Base-by-base conservation (phyloP, 176 grass and related monocot species). In the Zea mays region DNA sequence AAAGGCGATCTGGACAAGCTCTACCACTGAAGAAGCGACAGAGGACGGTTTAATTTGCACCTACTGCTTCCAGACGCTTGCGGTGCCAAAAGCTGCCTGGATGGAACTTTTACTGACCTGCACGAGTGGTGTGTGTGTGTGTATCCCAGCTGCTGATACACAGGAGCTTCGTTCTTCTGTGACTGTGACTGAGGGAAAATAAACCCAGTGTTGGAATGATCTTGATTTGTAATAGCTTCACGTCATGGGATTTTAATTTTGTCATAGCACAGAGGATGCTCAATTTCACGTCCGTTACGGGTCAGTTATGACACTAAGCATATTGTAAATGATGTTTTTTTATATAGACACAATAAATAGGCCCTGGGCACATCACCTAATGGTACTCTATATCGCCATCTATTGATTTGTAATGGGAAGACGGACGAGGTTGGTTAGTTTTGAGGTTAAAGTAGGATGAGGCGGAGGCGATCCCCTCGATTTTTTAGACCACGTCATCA, bases 1-100 rank as follows among this genome's bases (percentile, higher is more conserved):
- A 90, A 88, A 67, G 79, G 88, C 40, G 82, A 85, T 44, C 45
- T 93, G 39, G 51, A 83, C 78, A 88, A 73, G 54, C 75, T 90
- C 4, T 88, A 90, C 54, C 74, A 87, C 44, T 93, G 78, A 90
- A 38, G 44, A 12, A 40, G 12, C 52, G 5, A 11, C 16, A 14
- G 7, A 20, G 6, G 10, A 9, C 10, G 5, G 10, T 40, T 73
- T 39, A 20, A 41, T 27, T 73, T 39, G 37, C 50, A 42, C 52
- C 52, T n/a, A 56, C 2, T 1, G 52, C 17, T 2, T 56, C 52
- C 17, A 8, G 52, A 8, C 3, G 14, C 16, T n/a, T 56, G 52
- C 2, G 52, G n/a, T n/a, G 52, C 16, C 17, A 56, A 56, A 0
- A 56, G 52, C 52, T 56, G 6, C 52, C 52, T 19, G 17, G 52